A percentile compares a stretch with the other conserved stretches of the same genome.
Conservation (phyloP, 768 basidiomycete genomes). For the Kwoniella botswanensis region DNA sequence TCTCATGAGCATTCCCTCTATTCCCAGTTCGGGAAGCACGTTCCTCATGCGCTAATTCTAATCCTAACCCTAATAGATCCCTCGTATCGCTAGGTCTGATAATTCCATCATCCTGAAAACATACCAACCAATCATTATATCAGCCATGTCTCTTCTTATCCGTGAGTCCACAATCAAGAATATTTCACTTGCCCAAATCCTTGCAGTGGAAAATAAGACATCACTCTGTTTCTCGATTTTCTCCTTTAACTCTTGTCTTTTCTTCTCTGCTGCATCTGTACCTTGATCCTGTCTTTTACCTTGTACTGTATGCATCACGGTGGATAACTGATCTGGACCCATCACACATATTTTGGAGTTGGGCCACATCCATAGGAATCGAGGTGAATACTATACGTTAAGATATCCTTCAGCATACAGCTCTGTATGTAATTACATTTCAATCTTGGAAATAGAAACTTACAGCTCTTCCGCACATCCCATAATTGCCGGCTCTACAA, state of each 20-base stretch:
- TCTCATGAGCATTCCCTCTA: conserved; percentile 60
- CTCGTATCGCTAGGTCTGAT: conserved; percentile 87
- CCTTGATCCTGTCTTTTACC: conserved; percentile 63
- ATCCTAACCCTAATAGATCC: conserved; percentile 83
- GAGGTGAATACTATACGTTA: conserved; percentile 76
- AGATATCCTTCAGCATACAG: conserved; percentile 1
- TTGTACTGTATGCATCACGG: conserved; percentile 86
- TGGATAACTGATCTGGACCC: conserved; percentile 90
- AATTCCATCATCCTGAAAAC: conserved; percentile 60
- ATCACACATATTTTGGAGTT: conserved; percentile 94
- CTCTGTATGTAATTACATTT: background rate
- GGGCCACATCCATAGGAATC: conserved; percentile 99
- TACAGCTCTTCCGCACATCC: conserved; percentile 91
- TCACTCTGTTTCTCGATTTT: conserved; percentile 90
- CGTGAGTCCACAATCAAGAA: background rate
- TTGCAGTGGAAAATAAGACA: conserved; percentile 83
- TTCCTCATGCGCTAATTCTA: conserved; percentile 68
- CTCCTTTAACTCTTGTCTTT: conserved; percentile 63
- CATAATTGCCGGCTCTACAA: conserved; percentile 83
- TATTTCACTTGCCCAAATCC: conserved; percentile 71
- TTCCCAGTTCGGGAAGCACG: conserved; percentile 50
- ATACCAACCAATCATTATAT: background rate
- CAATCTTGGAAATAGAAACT: conserved; percentile 55
- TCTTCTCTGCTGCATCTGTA: conserved; percentile 18
- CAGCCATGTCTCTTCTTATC: background rate